Evolutionary conservation across 208 protist genomes (phyloP), one percentile per base, ranked within the genome.

Genomic region (Strigomonas culicis): DNA sequence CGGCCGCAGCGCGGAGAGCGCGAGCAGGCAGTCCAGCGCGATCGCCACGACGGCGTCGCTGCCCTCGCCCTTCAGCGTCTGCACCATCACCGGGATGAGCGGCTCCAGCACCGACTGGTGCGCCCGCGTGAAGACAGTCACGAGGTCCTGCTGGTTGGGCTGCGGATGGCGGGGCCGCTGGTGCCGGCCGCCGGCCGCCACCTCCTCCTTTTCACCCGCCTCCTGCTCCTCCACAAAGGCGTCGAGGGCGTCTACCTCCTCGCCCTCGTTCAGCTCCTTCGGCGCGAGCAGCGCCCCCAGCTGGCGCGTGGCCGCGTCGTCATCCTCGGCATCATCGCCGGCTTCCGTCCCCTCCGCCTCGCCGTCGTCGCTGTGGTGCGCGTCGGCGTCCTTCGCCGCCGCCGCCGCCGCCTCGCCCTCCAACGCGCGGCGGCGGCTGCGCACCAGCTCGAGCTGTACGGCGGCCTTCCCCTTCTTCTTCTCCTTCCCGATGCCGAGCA

Each of bases 401-500:
- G 64, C 67, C n/a, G 32, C 55, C 10, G 65, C 75, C 44, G 51
- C 66, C 21, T 73, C 47, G 24, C 15, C 44, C 39, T 50, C 39
- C 22, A 30, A n/a, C n/a, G 51, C 36, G 34, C 69, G 66, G 8
- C 44, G 53, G 19, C 67, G 66, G 60, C 77, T 77, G 36, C 91
- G 91, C n/a, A 94, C 62, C 53, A 92, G 65, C 66, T 94, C 86
- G 1, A 95, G 77, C 62, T 88, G 79, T 56, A 90, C 73, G 2
- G 78, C 78, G 0, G 85, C 80, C 49, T 67, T 79, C 13, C 70
- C 77, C 72, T 82, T 86, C 47, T 75, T 82, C 61, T 77, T 77
- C 64, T 90, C 86, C 61, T 91, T 90, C 22, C 86, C 87, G 47
- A 96, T 90, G 22, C 88, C 88, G n/a, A 94, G 75, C 57, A 94